Base-by-base conservation (phyloP, 305 asterid species). In the Caryopteris hybrid region DNA sequence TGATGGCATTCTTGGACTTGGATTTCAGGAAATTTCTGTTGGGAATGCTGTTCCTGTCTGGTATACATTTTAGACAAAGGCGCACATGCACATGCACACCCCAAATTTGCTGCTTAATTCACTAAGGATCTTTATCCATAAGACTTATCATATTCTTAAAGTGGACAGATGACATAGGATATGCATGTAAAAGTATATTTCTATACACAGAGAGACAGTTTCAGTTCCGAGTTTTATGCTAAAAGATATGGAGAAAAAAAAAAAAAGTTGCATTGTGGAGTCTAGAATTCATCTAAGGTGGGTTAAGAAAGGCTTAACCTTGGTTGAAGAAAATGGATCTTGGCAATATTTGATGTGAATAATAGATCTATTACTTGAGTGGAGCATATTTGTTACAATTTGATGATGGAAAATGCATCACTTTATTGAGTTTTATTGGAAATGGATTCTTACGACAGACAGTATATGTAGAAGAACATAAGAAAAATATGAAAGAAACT, bases 1-100 rank as follows among this genome's bases (percentile, higher is more conserved):
- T 72, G 97, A 91, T 76, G 97, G 97, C 48, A 89, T 91, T 62
- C 95, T 91, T 50, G 97, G 97, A 51, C 97, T 91, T 45, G 97
- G 97, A 64, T 88, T 91, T 67, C 87, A 85, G 75, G 97, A 91
- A 77, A 91, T 91, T 54, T 87, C 97, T 52, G 91, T 88, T 31
- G 95, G 93, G 59, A 59, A 85, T 55, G 84, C 85, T 66, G 84
- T 87, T 76, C 97, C 97, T 18, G 85, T 91, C 79, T 91, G 96
- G 96, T 91, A 85, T 55, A 66, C 39, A 62, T 48, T 8, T 16
- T 29, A 45, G n/a, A 69, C 21, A 51, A 52, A 41, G 18, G 34
- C 7, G 39, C 21, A 17, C 23, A 39, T 29, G 17, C 17, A 50
- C 25, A 47, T 25, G 5, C 50, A 16, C 20, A 5, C n/a, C 9